Evolutionary conservation across 345 rosid genomes (phyloP), one percentile per base, ranked within the genome.

Genomic region (Jatropha curcas): DNA sequence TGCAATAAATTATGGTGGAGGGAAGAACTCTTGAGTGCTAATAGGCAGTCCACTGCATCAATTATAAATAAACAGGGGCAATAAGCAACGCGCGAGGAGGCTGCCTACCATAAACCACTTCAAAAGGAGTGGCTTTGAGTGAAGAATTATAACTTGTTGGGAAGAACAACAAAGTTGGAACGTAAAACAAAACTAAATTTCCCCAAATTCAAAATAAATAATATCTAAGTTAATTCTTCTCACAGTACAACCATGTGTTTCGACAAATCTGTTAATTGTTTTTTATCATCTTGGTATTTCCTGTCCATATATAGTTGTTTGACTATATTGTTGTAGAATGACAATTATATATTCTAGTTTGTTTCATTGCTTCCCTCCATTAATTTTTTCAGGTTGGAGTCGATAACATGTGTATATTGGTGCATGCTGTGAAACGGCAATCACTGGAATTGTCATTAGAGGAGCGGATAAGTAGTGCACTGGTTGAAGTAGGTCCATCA

Each of bases 401-500:
- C 73, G 98, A 94, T 84, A 94, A 94, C 76, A 94, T 94, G 98
- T 94, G 97, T 83, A 92, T 94, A 68, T 73, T 94, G 86, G 96
- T 90, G 70, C 92, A 94, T 77, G 92, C 97, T 82, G 98, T 92
- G 37, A 94, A 94, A 82, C 81, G 98, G 65, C 96, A 92, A 82
- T 86, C 91, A 55, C 57, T 86, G 67, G 95, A 92, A 72, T 68
- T 90, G 71, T 82, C 90, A 48, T 77, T 94, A 70, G 98, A 94
- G 74, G 88, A 81, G 63, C 75, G 93, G 70, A 83, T 92, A 68
- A 92, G 96, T 86, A 86, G 85, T 74, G 97, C 97, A 56, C 92
- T 94, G 28, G 92, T 89, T 73, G 98, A 92, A 84, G 98, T 90
- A 80, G 98, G 98, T 67, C 98, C 98, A 72, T 94, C 98, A n/a